A percentile compares a stretch with the other conserved stretches of the same genome.
phyloP scores from a whole-genome alignment of 139 green algal genomes.

The Deuterostichococcus epilithicus region DNA sequence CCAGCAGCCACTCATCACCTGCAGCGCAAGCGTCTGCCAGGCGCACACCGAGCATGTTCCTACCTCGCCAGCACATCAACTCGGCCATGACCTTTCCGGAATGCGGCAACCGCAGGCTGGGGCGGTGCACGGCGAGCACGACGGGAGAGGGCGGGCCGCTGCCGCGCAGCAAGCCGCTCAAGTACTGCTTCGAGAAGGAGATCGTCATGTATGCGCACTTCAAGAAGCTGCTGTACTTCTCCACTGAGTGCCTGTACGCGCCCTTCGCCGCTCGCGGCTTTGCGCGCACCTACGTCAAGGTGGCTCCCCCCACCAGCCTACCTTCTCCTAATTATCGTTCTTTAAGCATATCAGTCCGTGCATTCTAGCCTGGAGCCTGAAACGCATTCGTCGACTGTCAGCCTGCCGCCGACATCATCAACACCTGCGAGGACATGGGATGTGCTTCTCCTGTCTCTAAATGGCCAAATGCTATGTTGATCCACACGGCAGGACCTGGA shows the following conservation, averaged over 20 bases:
- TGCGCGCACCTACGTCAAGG: constrained; percentile 92
- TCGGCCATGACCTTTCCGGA: background rate
- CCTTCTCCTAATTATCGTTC: no score
- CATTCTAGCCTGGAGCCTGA: no score
- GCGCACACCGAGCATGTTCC: background rate
- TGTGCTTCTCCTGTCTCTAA: no score
- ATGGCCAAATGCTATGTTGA: no score
- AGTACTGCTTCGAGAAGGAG: constrained; percentile 96
- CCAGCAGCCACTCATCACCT: background rate
- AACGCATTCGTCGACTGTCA: no score
- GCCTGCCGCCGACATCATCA: no score
- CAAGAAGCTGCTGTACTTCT: constrained; percentile 98
- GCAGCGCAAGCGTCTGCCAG: background rate
- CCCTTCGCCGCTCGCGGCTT: constrained; percentile 89
- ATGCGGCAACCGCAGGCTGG: constrained; percentile 57
- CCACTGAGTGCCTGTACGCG: constrained; percentile 93
- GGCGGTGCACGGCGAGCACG: constrained; percentile 73
- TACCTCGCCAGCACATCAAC: no score
- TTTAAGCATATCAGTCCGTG: no score
- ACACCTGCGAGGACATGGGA: no score
- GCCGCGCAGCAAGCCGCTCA: constrained; percentile 95
- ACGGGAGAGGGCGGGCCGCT: constrained; percentile 73
- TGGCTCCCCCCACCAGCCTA: no score
- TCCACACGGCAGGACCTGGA: constrained; percentile 41
- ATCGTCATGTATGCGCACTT: constrained; percentile 99